These are phyloP conservation scores for Nyctanthes arbortristis DNA, from an alignment of 257 asterid genomes.

Conservation along the genomic window DNA sequence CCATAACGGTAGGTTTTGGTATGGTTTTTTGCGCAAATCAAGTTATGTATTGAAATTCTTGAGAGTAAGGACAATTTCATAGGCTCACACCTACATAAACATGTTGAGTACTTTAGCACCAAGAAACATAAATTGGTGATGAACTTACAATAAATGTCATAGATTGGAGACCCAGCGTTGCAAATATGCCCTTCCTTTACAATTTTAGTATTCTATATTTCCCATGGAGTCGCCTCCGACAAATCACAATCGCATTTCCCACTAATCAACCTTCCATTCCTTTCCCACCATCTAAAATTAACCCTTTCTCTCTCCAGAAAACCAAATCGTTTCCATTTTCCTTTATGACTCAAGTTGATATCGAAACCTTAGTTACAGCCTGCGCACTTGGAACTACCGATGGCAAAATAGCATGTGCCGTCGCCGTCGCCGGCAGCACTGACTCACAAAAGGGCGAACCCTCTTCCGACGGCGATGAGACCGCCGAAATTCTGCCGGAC, in stretches of 20 bases:
- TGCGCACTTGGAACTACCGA: constrained; percentile 52
- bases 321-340: not conserved
- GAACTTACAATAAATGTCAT: too few species aligned
- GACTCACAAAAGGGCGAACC: constrained; percentile 21
- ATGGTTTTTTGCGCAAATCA: too few species aligned
- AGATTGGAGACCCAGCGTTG: too few species aligned
- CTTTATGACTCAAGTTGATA: constrained; percentile 67
- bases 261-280: not conserved
- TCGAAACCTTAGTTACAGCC: constrained; percentile 52
- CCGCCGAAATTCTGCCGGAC: constrained; percentile 37
- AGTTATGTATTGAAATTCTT: too few species aligned
- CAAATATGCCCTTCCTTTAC: too few species aligned
- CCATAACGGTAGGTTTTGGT: too few species aligned
- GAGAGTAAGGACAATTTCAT: too few species aligned
- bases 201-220: too few species aligned
- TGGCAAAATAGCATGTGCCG: constrained; percentile 50
- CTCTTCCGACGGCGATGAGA: constrained; percentile 15
- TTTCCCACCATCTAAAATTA: not conserved
- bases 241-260: not conserved
- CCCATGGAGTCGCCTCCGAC: too few species aligned
- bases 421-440: constrained; percentile 20
- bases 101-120: too few species aligned
- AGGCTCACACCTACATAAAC: too few species aligned
- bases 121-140: too few species aligned
- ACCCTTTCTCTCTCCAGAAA: constrained; percentile 4